Base-by-base conservation (phyloP, 345 rosid species). In the Aquilaria sinensis region DNA sequence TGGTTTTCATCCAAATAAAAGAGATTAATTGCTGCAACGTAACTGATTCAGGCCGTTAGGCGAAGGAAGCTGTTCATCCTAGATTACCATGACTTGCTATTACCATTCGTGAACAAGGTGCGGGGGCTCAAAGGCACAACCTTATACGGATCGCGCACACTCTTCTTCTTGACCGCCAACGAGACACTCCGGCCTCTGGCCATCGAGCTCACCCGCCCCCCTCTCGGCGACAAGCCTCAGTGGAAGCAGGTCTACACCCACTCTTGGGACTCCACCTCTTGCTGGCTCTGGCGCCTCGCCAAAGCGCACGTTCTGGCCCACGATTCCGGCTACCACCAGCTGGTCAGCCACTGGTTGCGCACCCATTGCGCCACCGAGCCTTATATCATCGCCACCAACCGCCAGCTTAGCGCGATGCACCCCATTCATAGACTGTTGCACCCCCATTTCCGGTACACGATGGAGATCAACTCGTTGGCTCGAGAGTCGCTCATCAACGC, bases 381-480 rank as follows among this genome's bases (percentile, higher is more conserved):
- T 9, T 84, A 65, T 33, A 80, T 84, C 61, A 82, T 82, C 41
- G 87, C 87, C 0, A 56, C 83, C 0, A 82, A 80, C 65, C 67
- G 93, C 56, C 89, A 84, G 53, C 80, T 86, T 9, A 86, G 89
- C 16, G 77, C 23, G 2, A 73, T 86, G 83, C 92, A 86, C 68
- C 92, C 92, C 1, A 75, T 86, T 46, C 64, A 81, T 57, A 73
- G 77, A 64, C 56, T 83, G 12, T 47, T 86, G 11, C 81, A 70
- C 10, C 93, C 93, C 0, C 87, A 86, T 73, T 81, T 83, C 60
- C 69, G 93, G 10, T 83, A 83, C 74, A 86, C 93, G 12, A 78
- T 86, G 85, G 81, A 80, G 70, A 81, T 86, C 63, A 86, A 86
- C 66, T 82, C 85, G 5, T 67, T 83, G n/a, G 89, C 93, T 58